Percentiles rank a stretch among this genome's conserved stretches.
Evolutionary conservation across 2,329 filamentous ascomycete genomes (phyloP).

Genomic region (Talaromyces sp.): DNA sequence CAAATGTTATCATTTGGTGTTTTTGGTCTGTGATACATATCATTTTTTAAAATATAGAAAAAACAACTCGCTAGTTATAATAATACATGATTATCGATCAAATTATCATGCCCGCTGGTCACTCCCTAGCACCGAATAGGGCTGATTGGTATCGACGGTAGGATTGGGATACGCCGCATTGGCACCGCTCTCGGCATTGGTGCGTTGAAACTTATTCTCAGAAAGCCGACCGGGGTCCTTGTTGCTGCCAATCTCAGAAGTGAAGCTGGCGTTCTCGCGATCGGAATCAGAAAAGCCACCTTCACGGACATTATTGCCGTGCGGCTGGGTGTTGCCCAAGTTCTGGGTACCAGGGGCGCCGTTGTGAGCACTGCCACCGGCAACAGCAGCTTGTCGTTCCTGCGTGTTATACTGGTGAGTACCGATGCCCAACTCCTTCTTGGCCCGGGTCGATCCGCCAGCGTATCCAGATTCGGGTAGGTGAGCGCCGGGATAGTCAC

Average conservation of each 20-base stretch:
- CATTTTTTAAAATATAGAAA: no score
- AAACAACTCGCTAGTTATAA: not conserved
- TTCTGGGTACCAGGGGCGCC: slow-evolving; percentile 28
- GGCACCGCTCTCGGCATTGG: slow-evolving; percentile 22
- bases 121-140: slow-evolving; percentile 12
- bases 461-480: slow-evolving; percentile 27
- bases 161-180: slow-evolving; percentile 18
- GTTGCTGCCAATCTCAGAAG: slow-evolving; percentile 47
- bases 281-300: slow-evolving; percentile 39
- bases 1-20: no score
- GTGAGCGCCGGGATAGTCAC: slow-evolving; percentile 33
- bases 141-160: slow-evolving; percentile 19
- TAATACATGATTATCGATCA: not conserved
- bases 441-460: slow-evolving; percentile 28
- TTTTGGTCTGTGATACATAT: no score
- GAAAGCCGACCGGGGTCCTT: slow-evolving; percentile 52
- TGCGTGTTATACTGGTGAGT: slow-evolving; percentile 17
- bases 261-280: slow-evolving; percentile 47
- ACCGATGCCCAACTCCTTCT: slow-evolving; percentile 22
- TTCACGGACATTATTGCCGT: slow-evolving; percentile 49
- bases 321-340: slow-evolving; percentile 33
- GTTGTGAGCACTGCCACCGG: slow-evolving; percentile 15
- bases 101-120: slow-evolving; percentile 12
- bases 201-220: slow-evolving; percentile 29
- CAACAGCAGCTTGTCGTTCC: not conserved